Base-by-base conservation (phyloP, 495 filamentous ascomycete genomes). In the Bacidia rubella region DNA sequence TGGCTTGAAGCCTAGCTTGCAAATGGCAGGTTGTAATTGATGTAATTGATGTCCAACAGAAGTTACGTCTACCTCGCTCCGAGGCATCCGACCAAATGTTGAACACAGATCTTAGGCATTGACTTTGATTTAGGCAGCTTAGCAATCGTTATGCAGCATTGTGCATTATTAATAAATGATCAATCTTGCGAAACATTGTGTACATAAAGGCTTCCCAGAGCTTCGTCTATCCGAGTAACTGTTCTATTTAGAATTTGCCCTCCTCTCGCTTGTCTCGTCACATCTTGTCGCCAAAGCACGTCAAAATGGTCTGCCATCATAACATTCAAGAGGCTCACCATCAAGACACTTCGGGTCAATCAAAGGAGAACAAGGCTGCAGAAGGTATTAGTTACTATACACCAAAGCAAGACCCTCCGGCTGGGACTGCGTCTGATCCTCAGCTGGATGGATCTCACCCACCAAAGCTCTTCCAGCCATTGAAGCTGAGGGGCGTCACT, bases 401-500 rank as follows among this genome's bases (percentile, higher is more conserved):
- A 0, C 83, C 83, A 1, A 72, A 67, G 1, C 83, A 87, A 58
- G 57, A 66, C 1, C 79, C 80, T 1, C 76, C 82, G 0, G 73
- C 79, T 3, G 83, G 83, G 10, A 84, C 80, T 0, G 81, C 82
- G 2, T 69, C 74, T 5, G 66, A 79, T 51, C 76, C 80, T 5
- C 78, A 84, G 52, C 68, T 73, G 2, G 68, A 74, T 65, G 74
- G 74, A 21, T 70, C 69, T 27, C 57, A 68, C 2, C 72, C 77
- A 21, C 82, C 83, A 0, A 87, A 82, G 63, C 74, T 87, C n/a
- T 88, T 85, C 62, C 70, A 75, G 58, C 80, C 81, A 0, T 58
- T 84, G 40, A 77, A 70, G 19, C 66, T 85, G 50, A 70, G 80
- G 20, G 75, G 76, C 7, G 56, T 75, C 11, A 75, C 66, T 5